These are phyloP conservation scores for Hypoxylon fragiforme DNA, from an alignment of 495 filamentous ascomycete species.

Conservation along the genomic window DNA sequence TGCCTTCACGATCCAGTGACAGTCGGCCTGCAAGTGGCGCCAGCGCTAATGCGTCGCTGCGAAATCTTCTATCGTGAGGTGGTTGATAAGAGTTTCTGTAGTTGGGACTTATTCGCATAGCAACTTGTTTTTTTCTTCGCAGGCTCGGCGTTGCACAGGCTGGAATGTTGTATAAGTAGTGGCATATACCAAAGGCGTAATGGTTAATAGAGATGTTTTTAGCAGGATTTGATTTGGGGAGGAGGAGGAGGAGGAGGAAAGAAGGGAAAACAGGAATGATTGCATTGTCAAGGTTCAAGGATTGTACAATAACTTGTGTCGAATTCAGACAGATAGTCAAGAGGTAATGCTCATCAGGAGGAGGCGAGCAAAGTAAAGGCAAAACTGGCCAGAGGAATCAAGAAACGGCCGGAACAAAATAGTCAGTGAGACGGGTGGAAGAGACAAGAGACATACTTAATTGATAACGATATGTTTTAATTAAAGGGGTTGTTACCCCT, in stretches of 20 bases:
- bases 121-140: conserved; percentile 19
- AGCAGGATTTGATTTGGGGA: neutral
- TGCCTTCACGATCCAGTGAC: conserved; percentile 40
- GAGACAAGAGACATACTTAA: conserved; percentile 1
- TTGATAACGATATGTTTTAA: conserved; percentile 2
- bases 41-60: conserved; percentile 75
- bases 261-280: conserved; percentile 1
- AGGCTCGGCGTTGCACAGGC: conserved; percentile 23
- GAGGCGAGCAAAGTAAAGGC: neutral
- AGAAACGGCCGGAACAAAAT: neutral
- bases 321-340: no score
- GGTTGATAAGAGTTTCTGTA: neutral
- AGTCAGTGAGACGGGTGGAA: neutral
- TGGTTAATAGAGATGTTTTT: conserved; percentile 14
- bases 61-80: conserved; percentile 68
- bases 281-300: neutral
- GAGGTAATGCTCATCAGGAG: no score
- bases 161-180: conserved; percentile 38
- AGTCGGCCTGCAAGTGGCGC: conserved; percentile 59
- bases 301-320: conserved; percentile 11
- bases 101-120: conserved; percentile 23
- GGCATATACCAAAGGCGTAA: conserved; percentile 37
- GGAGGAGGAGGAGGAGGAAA: conserved; percentile 1
- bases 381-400: neutral
- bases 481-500: neutral